A percentile compares a stretch with the other conserved stretches of the same genome.
These are phyloP conservation scores for Apiospora saccharicola DNA, from an alignment of 2,329 filamentous ascomycete species.

Conservation along the genomic window DNA sequence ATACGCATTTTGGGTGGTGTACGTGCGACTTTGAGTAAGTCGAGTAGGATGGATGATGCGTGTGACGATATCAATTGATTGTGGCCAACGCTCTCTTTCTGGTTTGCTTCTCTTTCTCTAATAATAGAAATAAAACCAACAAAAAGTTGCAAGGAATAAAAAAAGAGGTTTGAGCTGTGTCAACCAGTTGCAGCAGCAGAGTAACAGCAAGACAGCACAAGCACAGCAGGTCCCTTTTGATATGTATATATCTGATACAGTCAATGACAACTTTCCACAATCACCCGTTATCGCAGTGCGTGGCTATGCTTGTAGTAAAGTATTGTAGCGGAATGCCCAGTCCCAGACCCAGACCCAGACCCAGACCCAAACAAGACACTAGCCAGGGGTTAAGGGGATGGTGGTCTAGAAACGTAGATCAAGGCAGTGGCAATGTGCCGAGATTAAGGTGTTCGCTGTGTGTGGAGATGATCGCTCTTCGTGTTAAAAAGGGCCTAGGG, in stretches of 20 bases:
- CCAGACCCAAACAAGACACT: constrained; percentile 14
- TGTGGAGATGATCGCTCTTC: constrained; percentile 24
- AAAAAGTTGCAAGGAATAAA: background rate
- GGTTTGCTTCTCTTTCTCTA: background rate
- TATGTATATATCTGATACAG: constrained; percentile 22
- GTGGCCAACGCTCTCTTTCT: background rate
- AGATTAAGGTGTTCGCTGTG: constrained; percentile 24
- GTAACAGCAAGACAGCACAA: background rate
- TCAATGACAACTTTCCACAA: constrained; percentile 19
- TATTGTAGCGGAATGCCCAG: constrained; percentile 12
- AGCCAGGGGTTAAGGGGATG: constrained; percentile 28
- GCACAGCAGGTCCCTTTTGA: constrained; percentile 1
- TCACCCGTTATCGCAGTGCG: constrained; percentile 15
- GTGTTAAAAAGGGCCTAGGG: constrained; percentile 7
- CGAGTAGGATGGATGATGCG: background rate
- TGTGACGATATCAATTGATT: constrained; percentile 7
- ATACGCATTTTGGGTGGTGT: constrained; percentile 55
- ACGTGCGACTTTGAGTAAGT: background rate
- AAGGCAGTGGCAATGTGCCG: constrained; percentile 25
- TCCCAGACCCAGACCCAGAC: background rate
- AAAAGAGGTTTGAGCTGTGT: background rate
- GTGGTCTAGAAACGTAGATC: constrained; percentile 30
- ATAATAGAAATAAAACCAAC: background rate
- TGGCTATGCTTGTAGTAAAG: constrained; percentile 18
- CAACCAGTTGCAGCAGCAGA: background rate